Evolutionary conservation across 2,329 filamentous ascomycete species (phyloP).

Genomic region (Shiraia bambusicola): DNA sequence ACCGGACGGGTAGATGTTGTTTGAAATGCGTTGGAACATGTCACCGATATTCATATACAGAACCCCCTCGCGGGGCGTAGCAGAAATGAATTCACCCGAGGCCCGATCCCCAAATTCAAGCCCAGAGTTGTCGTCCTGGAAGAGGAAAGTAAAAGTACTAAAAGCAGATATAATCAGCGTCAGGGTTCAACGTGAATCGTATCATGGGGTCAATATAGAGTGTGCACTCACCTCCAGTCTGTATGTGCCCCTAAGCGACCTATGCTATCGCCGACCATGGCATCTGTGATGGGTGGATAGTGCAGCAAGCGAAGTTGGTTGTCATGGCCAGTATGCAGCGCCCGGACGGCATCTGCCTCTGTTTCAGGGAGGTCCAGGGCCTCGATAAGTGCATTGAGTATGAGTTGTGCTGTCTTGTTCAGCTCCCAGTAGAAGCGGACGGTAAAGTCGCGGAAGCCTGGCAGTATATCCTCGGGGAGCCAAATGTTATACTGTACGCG

Average conservation of each 20-base stretch:
- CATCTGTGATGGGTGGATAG: conserved; percentile 49
- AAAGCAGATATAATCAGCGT: conserved; percentile 25
- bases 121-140: conserved; percentile 56
- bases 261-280: conserved; percentile 46
- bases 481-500: conserved; percentile 51
- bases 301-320: conserved; percentile 64
- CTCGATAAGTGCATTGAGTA: conserved; percentile 49
- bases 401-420: conserved; percentile 46
- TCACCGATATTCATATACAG: conserved; percentile 55
- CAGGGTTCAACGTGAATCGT: neutral
- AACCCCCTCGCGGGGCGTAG: conserved; percentile 37
- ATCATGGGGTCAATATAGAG: neutral
- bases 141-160: conserved; percentile 52
- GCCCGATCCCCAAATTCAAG: conserved; percentile 42
- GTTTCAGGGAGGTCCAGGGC: conserved; percentile 37
- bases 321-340: conserved; percentile 57
- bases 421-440: conserved; percentile 54
- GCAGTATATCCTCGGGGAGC: conserved; percentile 49
- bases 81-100: conserved; percentile 46
- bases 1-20: conserved; percentile 56
- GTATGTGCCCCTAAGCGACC: conserved; percentile 56
- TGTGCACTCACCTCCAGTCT: conserved; percentile 50
- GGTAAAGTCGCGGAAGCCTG: conserved; percentile 52
- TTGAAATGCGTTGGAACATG: conserved; percentile 54
- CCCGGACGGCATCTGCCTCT: conserved; percentile 43